Evolutionary conservation across 768 basidiomycete species (phyloP).

Genomic region (Hypholoma sublateritium): DNA sequence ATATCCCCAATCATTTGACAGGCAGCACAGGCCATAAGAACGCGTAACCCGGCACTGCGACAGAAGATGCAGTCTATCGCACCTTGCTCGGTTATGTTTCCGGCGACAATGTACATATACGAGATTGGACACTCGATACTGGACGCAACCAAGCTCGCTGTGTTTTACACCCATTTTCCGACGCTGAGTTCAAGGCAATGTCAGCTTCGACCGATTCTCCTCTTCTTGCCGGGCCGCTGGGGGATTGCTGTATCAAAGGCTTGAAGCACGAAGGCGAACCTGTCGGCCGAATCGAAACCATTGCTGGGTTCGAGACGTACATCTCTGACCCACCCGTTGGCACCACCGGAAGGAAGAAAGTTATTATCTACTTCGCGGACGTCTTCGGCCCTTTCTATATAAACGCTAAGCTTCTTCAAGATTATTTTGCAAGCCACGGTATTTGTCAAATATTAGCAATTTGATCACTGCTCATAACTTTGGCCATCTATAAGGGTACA

Average conservation of each 20-base stretch:
- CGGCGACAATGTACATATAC: not conserved
- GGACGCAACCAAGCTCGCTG: no score
- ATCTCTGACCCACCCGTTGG: conserved; percentile 44
- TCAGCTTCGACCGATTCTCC: conserved; percentile 12
- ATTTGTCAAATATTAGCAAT: not conserved
- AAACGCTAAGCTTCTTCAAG: conserved; percentile 60
- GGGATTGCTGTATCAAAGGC: conserved; percentile 51
- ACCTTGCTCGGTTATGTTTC: not conserved
- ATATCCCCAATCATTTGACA: no score
- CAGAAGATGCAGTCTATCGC: no score
- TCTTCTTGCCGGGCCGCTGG: conserved; percentile 41
- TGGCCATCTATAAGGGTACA: conserved; percentile 43
- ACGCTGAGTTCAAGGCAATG: not conserved
- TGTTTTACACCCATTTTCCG: no score
- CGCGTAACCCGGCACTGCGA: not conserved
- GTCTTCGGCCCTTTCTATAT: conserved; percentile 58
- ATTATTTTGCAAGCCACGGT: conserved; percentile 48
- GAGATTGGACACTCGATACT: not conserved
- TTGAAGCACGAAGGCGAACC: conserved; percentile 53
- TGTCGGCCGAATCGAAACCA: conserved; percentile 35
- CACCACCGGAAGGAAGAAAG: conserved; percentile 33
- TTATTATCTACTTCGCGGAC: conserved; percentile 59
- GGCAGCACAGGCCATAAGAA: not conserved
- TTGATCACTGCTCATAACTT: not conserved
- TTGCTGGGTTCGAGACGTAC: conserved; percentile 51